A percentile compares a stretch with the other conserved stretches of the same genome.
phyloP scores from a whole-genome alignment of 345 rosid genomes.

The Ceriops tagal region DNA sequence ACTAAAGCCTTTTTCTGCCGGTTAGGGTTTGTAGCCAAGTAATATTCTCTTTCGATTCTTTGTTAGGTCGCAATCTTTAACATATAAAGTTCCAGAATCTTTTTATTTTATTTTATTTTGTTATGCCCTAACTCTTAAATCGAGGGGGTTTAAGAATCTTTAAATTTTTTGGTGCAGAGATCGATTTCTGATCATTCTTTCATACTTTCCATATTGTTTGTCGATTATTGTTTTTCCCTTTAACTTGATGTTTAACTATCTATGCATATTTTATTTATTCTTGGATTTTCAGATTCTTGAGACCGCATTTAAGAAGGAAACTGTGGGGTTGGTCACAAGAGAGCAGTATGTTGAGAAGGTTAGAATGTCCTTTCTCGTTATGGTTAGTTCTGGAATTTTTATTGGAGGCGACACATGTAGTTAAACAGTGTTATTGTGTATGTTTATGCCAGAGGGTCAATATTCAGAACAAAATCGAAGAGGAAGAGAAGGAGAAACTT shows the following conservation, averaged over 20 bases:
- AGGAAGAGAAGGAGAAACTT: conserved; percentile 98
- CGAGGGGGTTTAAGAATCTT: too few species aligned
- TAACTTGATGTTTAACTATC: neutral
- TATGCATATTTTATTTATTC: neutral
- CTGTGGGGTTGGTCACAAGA: conserved; percentile 92
- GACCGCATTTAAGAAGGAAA: conserved; percentile 97
- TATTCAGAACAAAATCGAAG: conserved; percentile 86
- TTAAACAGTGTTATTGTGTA: neutral
- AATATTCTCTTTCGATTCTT: too few species aligned
- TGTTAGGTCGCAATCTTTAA: too few species aligned
- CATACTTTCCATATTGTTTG: too few species aligned
- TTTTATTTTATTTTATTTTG: too few species aligned
- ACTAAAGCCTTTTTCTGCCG: neutral
- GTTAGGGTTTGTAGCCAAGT: conserved; percentile 11
- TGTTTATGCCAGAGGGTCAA: conserved; percentile 65
- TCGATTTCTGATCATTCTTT: too few species aligned
- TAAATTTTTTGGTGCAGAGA: too few species aligned
- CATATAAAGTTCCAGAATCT: too few species aligned
- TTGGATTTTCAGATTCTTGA: conserved; percentile 63
- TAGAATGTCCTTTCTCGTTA: neutral
- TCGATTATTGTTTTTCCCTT: too few species aligned
- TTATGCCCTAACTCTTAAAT: too few species aligned
- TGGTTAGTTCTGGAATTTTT: neutral
- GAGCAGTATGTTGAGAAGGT: conserved; percentile 99
- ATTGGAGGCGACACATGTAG: neutral